Evolutionary conservation across 805 yeast species (phyloP), one percentile per base, ranked within the genome.

Genomic region (Candida bentonensis): DNA sequence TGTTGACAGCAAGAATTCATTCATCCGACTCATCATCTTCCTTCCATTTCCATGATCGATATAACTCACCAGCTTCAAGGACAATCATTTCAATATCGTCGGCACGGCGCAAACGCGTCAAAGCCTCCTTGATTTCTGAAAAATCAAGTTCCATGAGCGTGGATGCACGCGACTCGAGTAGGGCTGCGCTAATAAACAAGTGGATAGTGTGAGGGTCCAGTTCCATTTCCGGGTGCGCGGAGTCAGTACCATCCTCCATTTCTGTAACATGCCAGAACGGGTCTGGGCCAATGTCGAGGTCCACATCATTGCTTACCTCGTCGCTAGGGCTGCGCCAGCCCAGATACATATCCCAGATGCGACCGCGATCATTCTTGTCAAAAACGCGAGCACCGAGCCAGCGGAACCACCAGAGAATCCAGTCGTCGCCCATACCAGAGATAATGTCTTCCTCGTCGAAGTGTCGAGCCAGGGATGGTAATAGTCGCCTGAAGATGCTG

Each of bases 321-420:
- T 39, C 25, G 22, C 40, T 44, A 21, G 42, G 46, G 3, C 49
- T 48, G 4, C 61, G 49, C 78, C 88, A 85, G 1, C 96, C 95
- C 22, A 88, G 61, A 40, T 87, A 61, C 50, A 78, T 64, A 63
- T 88, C 97, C 97, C 97, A 88, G 4, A 86, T 69, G 48, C 95
- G 69, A 11, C 92, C 95, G 43, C 96, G 64, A 60, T 86, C 95
- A 47, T 69, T 70, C 49, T 82, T 72, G 39, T 87, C 79, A 74
- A 94, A 77, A 4, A 81, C 86, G 61, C 83, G 83, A 13, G 92
- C 75, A 20, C 96, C 96, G 56, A 84, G 75, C 71, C 83, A 88
- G 57, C 86, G 85, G 50, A 88, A 67, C 96, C 96, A 88, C 95
- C 95, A 88, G 33, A 85, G 71, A 22, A 87, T 67, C 96, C 96